Percentiles rank a stretch among this genome's conserved stretches.
Conservation (phyloP, 2,329 filamentous ascomycete species). For the Nemania abortiva region DNA sequence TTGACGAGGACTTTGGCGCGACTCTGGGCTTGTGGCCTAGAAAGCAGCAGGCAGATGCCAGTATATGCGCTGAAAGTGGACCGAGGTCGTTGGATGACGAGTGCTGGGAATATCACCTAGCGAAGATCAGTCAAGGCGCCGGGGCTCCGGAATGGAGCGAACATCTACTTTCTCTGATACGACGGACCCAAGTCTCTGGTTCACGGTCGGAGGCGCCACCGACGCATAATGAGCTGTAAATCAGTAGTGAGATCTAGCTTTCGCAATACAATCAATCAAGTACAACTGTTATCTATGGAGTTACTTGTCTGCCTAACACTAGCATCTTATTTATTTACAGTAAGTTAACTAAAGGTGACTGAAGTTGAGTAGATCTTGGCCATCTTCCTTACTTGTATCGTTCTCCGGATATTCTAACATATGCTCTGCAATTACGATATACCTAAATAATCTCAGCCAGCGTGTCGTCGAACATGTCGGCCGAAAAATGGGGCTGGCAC, state of each 20-base stretch:
- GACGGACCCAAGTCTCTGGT: conserved; percentile 29
- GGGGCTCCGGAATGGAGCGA: conserved; percentile 59
- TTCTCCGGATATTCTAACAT: too few species aligned
- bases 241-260: neutral
- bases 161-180: conserved; percentile 45
- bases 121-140: conserved; percentile 32
- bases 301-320: neutral
- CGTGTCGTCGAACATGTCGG: neutral
- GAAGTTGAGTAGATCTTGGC: too few species aligned
- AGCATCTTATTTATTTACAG: too few species aligned
- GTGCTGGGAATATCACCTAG: conserved; percentile 70
- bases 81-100: conserved; percentile 58
- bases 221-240: conserved; percentile 37
- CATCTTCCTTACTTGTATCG: too few species aligned
- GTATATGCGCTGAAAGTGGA: conserved; percentile 53
- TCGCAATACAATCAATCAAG: conserved; percentile 1
- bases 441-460: too few species aligned
- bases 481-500: neutral
- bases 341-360: too few species aligned
- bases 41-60: conserved; percentile 51
- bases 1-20: conserved; percentile 75
- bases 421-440: too few species aligned
- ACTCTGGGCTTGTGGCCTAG: conserved; percentile 68
- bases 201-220: conserved; percentile 9
- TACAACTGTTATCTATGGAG: neutral